These are phyloP conservation scores for Mortierella alpina DNA, from an alignment of 192 early-diverging fungal species.

Conservation along the genomic window DNA sequence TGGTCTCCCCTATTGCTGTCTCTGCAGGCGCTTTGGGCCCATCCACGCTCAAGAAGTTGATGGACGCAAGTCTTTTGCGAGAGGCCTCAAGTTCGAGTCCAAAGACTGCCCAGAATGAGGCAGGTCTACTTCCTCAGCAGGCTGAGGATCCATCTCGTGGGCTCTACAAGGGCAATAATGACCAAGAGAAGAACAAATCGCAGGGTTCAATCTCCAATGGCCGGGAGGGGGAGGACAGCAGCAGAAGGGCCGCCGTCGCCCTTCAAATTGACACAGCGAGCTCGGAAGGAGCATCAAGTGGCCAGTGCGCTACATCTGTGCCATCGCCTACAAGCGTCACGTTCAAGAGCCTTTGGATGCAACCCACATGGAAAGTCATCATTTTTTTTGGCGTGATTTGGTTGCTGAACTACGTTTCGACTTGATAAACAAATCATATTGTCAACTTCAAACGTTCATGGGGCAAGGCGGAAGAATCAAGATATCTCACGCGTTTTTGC, in stretches of 20 bases:
- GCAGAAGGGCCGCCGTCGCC: not conserved
- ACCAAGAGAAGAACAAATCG: not conserved
- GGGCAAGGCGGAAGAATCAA: no score
- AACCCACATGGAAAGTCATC: constrained; percentile 27
- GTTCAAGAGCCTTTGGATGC: constrained; percentile 23
- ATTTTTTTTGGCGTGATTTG: constrained; percentile 28
- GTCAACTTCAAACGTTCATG: no score
- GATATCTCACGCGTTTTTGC: no score
- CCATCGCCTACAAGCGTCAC: not conserved
- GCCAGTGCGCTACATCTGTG: not conserved
- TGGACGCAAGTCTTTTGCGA: constrained; percentile 17
- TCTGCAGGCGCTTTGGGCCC: constrained; percentile 26
- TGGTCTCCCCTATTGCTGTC: constrained; percentile 22
- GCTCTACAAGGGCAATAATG: not conserved
- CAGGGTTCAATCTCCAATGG: not conserved
- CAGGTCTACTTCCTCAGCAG: no score
- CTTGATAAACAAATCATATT: not conserved
- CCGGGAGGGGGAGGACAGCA: not conserved
- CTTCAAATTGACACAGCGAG: constrained; percentile 9
- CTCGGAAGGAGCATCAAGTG: no score
- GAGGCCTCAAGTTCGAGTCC: not conserved
- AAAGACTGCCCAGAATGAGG: not conserved
- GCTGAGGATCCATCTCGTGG: no score
- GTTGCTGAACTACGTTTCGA: constrained; percentile 19
- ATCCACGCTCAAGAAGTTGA: constrained; percentile 20